Evolutionary conservation across 2,329 filamentous ascomycete genomes (phyloP), one percentile per base, ranked within the genome.

Genomic region (Herpotrichia juniperi): DNA sequence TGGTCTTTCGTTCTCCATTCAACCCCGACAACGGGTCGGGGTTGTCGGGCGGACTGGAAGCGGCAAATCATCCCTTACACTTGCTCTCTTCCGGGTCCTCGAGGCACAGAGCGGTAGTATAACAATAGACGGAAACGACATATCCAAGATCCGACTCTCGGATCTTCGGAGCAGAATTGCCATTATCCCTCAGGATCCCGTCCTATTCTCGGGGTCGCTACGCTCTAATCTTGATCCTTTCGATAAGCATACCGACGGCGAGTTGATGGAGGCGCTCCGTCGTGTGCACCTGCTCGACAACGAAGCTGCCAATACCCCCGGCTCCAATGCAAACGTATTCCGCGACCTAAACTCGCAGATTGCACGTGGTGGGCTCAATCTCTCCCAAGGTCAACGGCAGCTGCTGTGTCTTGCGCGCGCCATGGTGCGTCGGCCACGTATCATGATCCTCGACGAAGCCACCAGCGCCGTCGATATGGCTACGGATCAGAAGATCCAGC

Each of bases 331-430:
- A 69, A 66, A 44, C 68, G 69, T 32, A 57, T 54, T 16, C 68
- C 69, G 49, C 68, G 67, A 8, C 58, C 70, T 9, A 65, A 70
- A 39, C 63, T 68, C 9, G 45, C 59, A n/a, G 66, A 70, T n/a
- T n/a, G n/a, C n/a, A n/a, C n/a, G n/a, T n/a, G n/a, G n/a, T n/a
- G n/a, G n/a, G n/a, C n/a, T n/a, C n/a, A n/a, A n/a, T n/a, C 28
- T 52, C 19, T 46, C 43, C 21, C 30, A 48, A 14, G 85, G 86
- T 0, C 84, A 87, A 64, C 79, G 78, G 45, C 85, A 87, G 58
- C 76, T 87, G 0, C 84, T 88, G 53, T 83, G 79, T 53, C 77
- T 88, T 0, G 84, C 81, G 0, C 71, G 84, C 0, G 84, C 83
- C 0, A 75, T 87, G 17, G 67, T 87, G 7, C 51, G 44, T 16